Base-by-base conservation (phyloP, 2,329 filamentous ascomycete genomes). In the Macrophomina phaseolina region DNA sequence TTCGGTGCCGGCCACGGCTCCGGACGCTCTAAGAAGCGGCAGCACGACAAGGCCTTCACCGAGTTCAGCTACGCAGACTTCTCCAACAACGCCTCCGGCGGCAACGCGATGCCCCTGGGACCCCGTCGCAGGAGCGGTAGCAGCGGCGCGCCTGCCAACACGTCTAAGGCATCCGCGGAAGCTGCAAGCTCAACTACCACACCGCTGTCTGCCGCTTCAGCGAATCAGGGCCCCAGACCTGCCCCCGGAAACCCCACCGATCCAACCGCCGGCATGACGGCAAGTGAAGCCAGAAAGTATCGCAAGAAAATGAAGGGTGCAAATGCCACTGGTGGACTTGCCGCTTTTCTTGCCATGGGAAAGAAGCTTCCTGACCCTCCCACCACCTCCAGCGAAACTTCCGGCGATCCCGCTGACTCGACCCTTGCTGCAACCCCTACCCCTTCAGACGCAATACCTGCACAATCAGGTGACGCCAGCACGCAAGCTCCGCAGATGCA, bases 1-100 rank as follows among this genome's bases (percentile, higher is more conserved):
- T 94, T 94, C 74, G 90, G 90, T 70, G 85, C 86, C 67, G 93
- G 93, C 73, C 90, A 90, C 70, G 78, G 80, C 9, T 81, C 85
- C 70, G 80, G 23, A 23, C 23, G 23, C 23, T 23, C 83, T 51
- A 91, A 91, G 76, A 91, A 90, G 76, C 85, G 90, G 68, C 89
- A 89, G 73, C 90, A 87, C 77, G 78, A 82, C 34, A 86, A 86
- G 71, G 84, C 84, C 45, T 82, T 83, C 66, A 77, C 84, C 52
- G 78, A 79, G 63, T 77, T 34, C 38, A 49, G 49, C 55, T 18
- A 30, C 48, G 36, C 46, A 30, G 46, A 30, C 45, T 48, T 48
- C 61, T 30, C 38, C 8, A 23, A 45, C 23, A 30, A 45, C 34
- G 48, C 36, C 6, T 61, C 55, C 28, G 52, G 64, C 18, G 18